phyloP scores from a whole-genome alignment of 1,139 yeast genomes.

The Geotrichum phurueaensis region DNA sequence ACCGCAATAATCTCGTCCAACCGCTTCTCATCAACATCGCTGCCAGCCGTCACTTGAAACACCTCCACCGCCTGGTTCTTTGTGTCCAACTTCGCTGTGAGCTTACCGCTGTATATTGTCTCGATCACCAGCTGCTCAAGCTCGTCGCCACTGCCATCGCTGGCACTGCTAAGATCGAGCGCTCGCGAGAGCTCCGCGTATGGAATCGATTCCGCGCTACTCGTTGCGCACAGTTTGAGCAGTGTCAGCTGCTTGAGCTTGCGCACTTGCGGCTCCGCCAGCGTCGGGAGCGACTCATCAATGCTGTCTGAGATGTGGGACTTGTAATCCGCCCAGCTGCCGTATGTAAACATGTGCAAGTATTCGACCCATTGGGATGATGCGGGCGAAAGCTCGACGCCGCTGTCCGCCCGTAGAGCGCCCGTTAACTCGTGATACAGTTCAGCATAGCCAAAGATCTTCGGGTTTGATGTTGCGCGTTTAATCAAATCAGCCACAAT shows the following conservation, averaged over 20 bases:
- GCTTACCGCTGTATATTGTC: conserved; percentile 25
- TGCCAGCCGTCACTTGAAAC: conserved; percentile 20
- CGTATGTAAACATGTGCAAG: conserved; percentile 24
- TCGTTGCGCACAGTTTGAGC: conserved; percentile 20
- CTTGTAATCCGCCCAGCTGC: conserved; percentile 22
- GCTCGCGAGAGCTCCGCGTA: conserved; percentile 17
- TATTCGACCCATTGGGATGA: conserved; percentile 17
- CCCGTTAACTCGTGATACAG: conserved; percentile 9
- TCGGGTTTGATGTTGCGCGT: conserved; percentile 20
- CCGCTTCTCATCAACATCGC: conserved; percentile 22
- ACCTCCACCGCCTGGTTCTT: conserved; percentile 23
- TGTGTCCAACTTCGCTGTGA: conserved; percentile 27
- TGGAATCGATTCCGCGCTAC: conserved; percentile 15
- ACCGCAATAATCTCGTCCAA: conserved; percentile 19
- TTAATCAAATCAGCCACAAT: conserved; percentile 21
- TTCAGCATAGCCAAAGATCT: conserved; percentile 24
- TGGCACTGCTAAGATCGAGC: conserved; percentile 14
- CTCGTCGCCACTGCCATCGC: conserved; percentile 12
- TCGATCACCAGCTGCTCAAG: conserved; percentile 27
- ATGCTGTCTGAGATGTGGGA: conserved; percentile 2
- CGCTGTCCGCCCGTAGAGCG: background rate
- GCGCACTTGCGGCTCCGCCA: conserved; percentile 18
- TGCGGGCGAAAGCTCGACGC: conserved; percentile 3
- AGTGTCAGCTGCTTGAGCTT: conserved; percentile 25
- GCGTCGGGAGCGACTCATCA: conserved; percentile 12